phyloP scores from a whole-genome alignment of 768 basidiomycete species.

The Termitomyces sp. region DNA sequence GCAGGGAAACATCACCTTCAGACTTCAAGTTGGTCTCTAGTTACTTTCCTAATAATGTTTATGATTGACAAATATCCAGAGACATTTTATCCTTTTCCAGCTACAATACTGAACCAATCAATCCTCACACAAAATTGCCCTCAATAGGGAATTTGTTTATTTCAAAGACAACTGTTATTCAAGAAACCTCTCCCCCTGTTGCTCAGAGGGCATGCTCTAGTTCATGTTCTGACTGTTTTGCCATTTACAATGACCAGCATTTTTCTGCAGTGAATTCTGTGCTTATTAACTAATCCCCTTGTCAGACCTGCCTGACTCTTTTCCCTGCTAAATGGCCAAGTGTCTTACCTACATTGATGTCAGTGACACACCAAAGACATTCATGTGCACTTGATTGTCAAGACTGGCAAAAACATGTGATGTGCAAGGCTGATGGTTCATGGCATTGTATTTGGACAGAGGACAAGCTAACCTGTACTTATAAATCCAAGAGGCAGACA shows the following conservation, averaged over 20 bases:
- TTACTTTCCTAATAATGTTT: no score
- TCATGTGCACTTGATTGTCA: not conserved
- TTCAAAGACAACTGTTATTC: not conserved
- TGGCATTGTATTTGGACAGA: slow-evolving; percentile 13
- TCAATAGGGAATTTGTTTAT: not conserved
- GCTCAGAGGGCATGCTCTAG: slow-evolving; percentile 1
- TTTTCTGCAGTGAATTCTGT: not conserved
- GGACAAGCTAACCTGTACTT: slow-evolving; percentile 7
- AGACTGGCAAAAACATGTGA: slow-evolving; percentile 12
- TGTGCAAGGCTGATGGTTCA: not conserved
- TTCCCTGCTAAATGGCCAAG: not conserved
- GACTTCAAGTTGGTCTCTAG: not conserved
- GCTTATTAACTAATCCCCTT: not conserved
- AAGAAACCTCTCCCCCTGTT: not conserved
- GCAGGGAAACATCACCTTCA: not conserved
- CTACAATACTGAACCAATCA: not conserved
- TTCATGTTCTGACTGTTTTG: not conserved
- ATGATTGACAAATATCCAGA: not conserved
- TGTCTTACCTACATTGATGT: not conserved
- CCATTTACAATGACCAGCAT: not conserved
- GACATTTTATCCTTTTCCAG: not conserved
- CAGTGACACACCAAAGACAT: not conserved
- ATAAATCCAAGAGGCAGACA: slow-evolving; percentile 17
- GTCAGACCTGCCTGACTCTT: not conserved
- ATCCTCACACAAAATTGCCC: not conserved